Evolutionary conservation across 1,284 basidiomycete genomes (phyloP), one percentile per base, ranked within the genome.

Genomic region (Sporisorium exsertum): DNA sequence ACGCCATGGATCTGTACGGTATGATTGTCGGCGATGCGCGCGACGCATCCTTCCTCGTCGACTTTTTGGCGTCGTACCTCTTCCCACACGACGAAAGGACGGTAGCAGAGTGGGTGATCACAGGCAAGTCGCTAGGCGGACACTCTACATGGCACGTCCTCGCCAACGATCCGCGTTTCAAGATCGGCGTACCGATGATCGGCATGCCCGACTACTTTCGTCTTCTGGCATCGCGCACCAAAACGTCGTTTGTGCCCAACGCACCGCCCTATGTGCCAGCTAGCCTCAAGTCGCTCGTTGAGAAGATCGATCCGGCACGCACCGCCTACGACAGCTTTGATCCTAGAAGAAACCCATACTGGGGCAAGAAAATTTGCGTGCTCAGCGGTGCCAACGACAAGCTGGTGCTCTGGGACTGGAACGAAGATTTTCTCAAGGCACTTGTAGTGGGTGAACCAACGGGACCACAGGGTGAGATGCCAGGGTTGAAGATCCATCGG

Each of bases 21-120:
- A 86, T 86, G 75, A 79, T 82, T 40, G 80, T 79, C 16, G 94
- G 94, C 5, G 92, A 92, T 0, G 90, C 91, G 3, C 87, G 89
- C 51, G 94, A 96, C 80, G 89, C 93, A 9, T 91, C 91, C 0
- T 91, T 92, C 86, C 84, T 96, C 64, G 91, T 95, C 70, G 92
- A 94, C 83, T 92, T 93, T 81, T 87, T 96, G 3, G 90, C 91
- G 0, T 84, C 91, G 1, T 93, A 92, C 84, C 86, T 96, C 24
- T 96, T 92, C 82, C 93, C 93, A 0, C 81, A 87, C 22, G 90
- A 88, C 15, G 91, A 94, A 74, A 88, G 90, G 13, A 84, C 79
- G 6, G 89, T 96, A 45, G 88, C 87, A 4, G 88, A 90, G 66
- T 95, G 91, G 90, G 90, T 90, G 37, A 83, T 86, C 16, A 88